Evolutionary conservation across 257 asterid species (phyloP).

Genomic region (Solanum verrucosum): DNA sequence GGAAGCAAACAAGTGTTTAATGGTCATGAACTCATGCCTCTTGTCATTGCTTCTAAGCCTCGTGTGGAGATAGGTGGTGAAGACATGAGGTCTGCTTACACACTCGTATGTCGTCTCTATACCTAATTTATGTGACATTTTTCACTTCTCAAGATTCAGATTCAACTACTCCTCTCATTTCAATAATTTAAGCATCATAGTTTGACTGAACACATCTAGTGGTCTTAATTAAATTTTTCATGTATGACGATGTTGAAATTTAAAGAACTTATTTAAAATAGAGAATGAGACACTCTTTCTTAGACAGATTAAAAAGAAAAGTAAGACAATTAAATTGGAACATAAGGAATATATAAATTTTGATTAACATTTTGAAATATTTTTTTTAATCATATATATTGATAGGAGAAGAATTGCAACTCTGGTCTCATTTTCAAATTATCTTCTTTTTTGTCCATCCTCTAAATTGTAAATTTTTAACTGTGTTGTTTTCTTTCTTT

Average conservation of each 20-base stretch:
- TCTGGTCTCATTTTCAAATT: neutral
- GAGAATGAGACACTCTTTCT: no score
- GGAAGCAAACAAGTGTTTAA: slow-evolving; percentile 51
- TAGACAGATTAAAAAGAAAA: no score
- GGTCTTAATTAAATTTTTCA: neutral
- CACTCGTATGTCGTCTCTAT: slow-evolving; percentile 32
- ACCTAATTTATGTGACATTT: neutral
- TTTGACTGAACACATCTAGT: no score
- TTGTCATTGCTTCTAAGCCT: slow-evolving; percentile 40
- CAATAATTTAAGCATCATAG: neutral
- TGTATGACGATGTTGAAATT: neutral
- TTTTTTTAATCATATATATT: neutral
- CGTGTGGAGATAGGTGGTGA: slow-evolving; percentile 75
- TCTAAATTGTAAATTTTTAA: neutral
- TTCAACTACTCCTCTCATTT: neutral
- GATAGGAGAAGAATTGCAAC: no score
- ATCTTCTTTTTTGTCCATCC: no score
- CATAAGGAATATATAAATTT: neutral
- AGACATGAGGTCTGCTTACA: slow-evolving; percentile 77
- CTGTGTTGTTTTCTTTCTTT: slow-evolving; percentile 4
- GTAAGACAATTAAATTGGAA: neutral
- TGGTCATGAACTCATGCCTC: slow-evolving; percentile 82
- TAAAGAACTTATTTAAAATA: neutral
- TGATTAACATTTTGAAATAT: neutral
- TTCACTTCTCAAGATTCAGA: neutral